Base-by-base conservation (phyloP, 2,329 filamentous ascomycete species). In the Fusarium sp. region DNA sequence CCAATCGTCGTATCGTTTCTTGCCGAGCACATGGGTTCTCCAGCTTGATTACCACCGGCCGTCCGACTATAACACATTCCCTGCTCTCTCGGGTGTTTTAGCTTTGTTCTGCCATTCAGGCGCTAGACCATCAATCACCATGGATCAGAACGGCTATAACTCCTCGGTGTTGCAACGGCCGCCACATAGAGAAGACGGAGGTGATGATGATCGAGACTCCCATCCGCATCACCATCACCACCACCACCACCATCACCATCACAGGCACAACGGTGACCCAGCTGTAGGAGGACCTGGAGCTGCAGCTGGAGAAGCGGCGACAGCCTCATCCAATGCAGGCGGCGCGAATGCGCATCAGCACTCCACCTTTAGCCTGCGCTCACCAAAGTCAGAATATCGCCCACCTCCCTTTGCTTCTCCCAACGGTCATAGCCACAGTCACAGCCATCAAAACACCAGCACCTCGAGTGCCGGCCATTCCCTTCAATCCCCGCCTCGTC, bases 81-180 rank as follows among this genome's bases (percentile, higher is more conserved):
- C 47, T 67, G 57, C 50, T 67, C 40, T 40, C 45, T 51, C 46
- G 37, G 45, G 47, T 56, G 53, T 56, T 56, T 57, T 54, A 63
- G 51, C 51, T 56, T 58, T 53, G 59, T 52, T 63, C 53, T 64
- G 53, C 39, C 58, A 41, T 56, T 40, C 46, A 35, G 59, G 66
- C 66, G 57, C 66, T 70, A 69, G 48, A 52, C 43, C 40, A 58
- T 53, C 74, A 73, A 58, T 52, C 73, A 74, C 56, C 62, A 84
- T 84, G 81, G 82, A 84, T 58, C 79, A 72, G 58, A 73, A 78
- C 68, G 80, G 80, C 72, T 85, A 84, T 69, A 81, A 78, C 67
- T 84, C 84, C 64, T 84, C 82, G 47, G 81, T 85, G 72, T 77
- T 85, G 76, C 82, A 82, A 72, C 81, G 78, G 65, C 81, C 80